A percentile compares a stretch with the other conserved stretches of the same genome.
These are phyloP conservation scores for Capsicum chinense DNA, from an alignment of 257 asterid species.

Conservation along the genomic window DNA sequence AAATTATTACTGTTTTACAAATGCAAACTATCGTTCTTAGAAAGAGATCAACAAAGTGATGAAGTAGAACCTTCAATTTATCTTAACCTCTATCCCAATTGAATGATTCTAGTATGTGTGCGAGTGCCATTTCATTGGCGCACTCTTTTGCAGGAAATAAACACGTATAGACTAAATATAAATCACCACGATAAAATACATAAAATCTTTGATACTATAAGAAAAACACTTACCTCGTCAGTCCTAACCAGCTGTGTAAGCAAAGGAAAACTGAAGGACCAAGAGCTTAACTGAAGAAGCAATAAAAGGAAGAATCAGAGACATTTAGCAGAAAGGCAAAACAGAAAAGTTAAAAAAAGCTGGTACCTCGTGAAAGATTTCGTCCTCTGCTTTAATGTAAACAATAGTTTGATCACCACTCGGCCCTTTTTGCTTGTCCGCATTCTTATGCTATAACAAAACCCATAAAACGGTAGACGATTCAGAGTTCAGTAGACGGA, in stretches of 20 bases:
- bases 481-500: not conserved
- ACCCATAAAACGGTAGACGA: slow-evolving; percentile 12
- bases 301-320: slow-evolving; percentile 33
- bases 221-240: slow-evolving; percentile 60
- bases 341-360: not conserved
- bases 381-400: slow-evolving; percentile 78
- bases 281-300: slow-evolving; percentile 78
- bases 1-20: not conserved
- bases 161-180: not conserved
- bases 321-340: slow-evolving; percentile 21
- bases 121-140: not conserved
- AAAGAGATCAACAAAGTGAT: not conserved
- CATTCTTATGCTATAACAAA: slow-evolving; percentile 64
- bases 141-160: not conserved
- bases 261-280: slow-evolving; percentile 84
- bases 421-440: slow-evolving; percentile 43
- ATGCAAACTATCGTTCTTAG: not conserved
- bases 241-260: slow-evolving; percentile 60
- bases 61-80: not conserved
- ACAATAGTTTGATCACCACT: slow-evolving; percentile 59
- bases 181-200: not conserved
- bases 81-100: slow-evolving; percentile 1
- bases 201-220: not conserved
- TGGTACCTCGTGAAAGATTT: slow-evolving; percentile 67
- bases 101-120: not conserved